Percentiles rank a stretch among this genome's conserved stretches.
phyloP scores from a whole-genome alignment of 108 stramenopile genomes.

The Schizochytrium sp. region DNA sequence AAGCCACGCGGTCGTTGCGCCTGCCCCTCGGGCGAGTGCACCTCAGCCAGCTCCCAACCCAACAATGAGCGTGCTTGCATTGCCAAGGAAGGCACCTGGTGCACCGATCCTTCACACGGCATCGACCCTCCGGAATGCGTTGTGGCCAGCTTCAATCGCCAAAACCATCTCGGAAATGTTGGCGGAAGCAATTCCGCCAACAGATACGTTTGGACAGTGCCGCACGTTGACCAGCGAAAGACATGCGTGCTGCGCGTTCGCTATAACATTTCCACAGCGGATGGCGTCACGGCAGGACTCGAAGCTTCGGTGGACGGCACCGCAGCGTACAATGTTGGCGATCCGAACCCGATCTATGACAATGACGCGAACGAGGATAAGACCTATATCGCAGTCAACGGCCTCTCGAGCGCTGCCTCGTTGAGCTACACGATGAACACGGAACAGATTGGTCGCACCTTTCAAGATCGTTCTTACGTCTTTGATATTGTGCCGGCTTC shows the following conservation, averaged over 20 bases:
- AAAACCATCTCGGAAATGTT: constrained; percentile 47
- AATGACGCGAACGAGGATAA: constrained; percentile 22
- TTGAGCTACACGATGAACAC: constrained; percentile 34
- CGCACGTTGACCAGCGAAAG: constrained; percentile 11
- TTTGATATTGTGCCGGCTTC: constrained; percentile 25
- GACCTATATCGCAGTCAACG: constrained; percentile 29
- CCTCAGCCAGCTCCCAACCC: not conserved
- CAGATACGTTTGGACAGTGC: constrained; percentile 36
- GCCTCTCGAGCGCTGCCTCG: constrained; percentile 15
- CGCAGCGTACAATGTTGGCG: not conserved
- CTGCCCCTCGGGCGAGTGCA: not conserved
- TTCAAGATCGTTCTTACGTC: constrained; percentile 40
- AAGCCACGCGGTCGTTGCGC: constrained; percentile 12
- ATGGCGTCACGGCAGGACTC: constrained; percentile 29
- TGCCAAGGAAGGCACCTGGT: constrained; percentile 24
- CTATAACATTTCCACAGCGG: constrained; percentile 37
- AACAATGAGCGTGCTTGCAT: constrained; percentile 35
- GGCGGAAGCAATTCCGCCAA: constrained; percentile 25
- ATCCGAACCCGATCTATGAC: not conserved
- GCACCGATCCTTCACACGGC: not conserved
- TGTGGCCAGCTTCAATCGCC: constrained; percentile 18
- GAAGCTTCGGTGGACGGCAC: constrained; percentile 2
- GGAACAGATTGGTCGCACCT: constrained; percentile 44
- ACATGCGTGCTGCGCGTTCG: constrained; percentile 29
- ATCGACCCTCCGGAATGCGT: constrained; percentile 23